These are phyloP conservation scores for Yarrowia divulgata DNA, from an alignment of 805 yeast genomes.

Conservation along the genomic window DNA sequence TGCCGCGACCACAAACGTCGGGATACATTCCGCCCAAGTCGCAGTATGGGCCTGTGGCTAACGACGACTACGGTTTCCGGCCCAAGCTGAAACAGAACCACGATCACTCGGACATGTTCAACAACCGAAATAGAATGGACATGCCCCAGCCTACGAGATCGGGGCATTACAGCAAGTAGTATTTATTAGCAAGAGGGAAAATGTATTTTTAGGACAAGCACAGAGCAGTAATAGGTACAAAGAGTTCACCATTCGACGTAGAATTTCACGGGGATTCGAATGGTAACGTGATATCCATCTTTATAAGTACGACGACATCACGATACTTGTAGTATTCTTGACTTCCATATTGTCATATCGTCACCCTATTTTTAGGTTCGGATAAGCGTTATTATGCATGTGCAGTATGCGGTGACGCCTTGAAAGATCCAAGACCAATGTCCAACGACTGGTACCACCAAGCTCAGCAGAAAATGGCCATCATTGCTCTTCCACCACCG, in stretches of 20 bases:
- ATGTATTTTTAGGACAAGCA: slow-evolving; percentile 15
- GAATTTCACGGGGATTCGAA: too few relatives aligned
- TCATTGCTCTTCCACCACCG: slow-evolving; percentile 14
- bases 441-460: slow-evolving; percentile 18
- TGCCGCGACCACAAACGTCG: slow-evolving; percentile 19
- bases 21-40: slow-evolving; percentile 32
- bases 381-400: background rate
- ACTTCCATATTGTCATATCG: too few relatives aligned
- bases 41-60: background rate
- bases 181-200: slow-evolving; percentile 2
- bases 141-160: slow-evolving; percentile 27
- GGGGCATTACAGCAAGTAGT: slow-evolving; percentile 31
- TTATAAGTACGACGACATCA: too few relatives aligned
- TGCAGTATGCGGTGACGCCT: background rate
- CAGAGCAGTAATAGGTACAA: too few relatives aligned
- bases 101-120: slow-evolving; percentile 34
- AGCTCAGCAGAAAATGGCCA: slow-evolving; percentile 17
- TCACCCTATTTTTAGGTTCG: too few relatives aligned
- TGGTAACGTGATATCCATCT: too few relatives aligned
- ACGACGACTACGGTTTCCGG: background rate
- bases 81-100: slow-evolving; percentile 25
- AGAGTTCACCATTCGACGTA: too few relatives aligned
- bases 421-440: background rate
- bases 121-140: slow-evolving; percentile 8
- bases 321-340: too few relatives aligned